These are phyloP conservation scores for Betula pendula DNA, from an alignment of 306 rosid genomes.

Conservation along the genomic window DNA sequence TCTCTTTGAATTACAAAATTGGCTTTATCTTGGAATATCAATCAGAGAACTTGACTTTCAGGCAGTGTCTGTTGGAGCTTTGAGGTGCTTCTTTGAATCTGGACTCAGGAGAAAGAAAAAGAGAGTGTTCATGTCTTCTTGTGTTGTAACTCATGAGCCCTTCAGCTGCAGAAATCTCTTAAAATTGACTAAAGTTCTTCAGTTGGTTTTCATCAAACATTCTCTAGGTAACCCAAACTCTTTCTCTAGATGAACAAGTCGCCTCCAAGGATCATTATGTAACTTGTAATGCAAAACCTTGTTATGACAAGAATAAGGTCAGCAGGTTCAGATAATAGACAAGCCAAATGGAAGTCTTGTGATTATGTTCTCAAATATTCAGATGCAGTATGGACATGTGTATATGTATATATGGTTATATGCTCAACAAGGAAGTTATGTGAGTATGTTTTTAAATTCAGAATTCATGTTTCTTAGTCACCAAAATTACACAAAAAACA, in stretches of 20 bases:
- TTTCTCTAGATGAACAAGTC: slow-evolving; percentile 40
- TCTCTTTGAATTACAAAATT: slow-evolving; percentile 19
- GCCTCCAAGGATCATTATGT: slow-evolving; percentile 88
- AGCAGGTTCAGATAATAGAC: slow-evolving; percentile 12
- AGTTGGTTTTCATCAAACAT: slow-evolving; percentile 48
- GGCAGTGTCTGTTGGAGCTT: slow-evolving; percentile 1
- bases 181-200: slow-evolving; percentile 27
- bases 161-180: slow-evolving; percentile 12
- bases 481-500: not conserved
- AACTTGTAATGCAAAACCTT: slow-evolving; percentile 88
- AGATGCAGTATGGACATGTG: not conserved
- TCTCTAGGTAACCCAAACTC: slow-evolving; percentile 65
- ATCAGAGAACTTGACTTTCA: slow-evolving; percentile 26
- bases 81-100: not conserved
- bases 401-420: too few relatives aligned
- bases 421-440: not conserved
- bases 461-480: not conserved
- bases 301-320: slow-evolving; percentile 24
- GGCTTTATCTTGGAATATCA: slow-evolving; percentile 16
- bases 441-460: not conserved
- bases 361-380: not conserved
- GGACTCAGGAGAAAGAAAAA: not conserved
- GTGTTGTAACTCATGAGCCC: not conserved
- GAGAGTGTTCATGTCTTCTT: not conserved
- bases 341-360: not conserved